Evolutionary conservation across 2,329 filamentous ascomycete species (phyloP).

Genomic region (Verticillium isaacii): DNA sequence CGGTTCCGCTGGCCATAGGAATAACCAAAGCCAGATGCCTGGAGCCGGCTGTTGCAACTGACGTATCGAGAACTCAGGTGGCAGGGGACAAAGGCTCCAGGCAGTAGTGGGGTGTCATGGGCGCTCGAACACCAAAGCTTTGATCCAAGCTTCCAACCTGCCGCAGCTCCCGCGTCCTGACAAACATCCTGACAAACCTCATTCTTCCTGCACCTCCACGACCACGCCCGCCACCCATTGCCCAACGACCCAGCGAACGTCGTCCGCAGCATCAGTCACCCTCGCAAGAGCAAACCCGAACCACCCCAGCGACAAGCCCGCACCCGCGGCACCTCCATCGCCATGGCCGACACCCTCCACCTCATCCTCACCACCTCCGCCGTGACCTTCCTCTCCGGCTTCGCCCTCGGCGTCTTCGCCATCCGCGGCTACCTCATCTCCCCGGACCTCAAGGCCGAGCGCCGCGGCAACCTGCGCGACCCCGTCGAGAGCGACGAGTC

Average conservation of each 20-base stretch:
- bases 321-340: neutral
- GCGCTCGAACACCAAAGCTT: neutral
- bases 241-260: neutral
- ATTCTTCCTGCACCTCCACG: neutral
- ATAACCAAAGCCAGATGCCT: neutral
- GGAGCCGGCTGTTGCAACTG: neutral
- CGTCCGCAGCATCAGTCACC: neutral
- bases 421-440: slow-evolving; percentile 56
- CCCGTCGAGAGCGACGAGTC: slow-evolving; percentile 66
- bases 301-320: neutral
- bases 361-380: slow-evolving; percentile 70
- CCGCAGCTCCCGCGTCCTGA: neutral
- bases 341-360: slow-evolving; percentile 26
- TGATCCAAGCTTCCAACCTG: neutral
- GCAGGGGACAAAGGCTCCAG: neutral
- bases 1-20: too few species aligned
- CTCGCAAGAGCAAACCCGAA: neutral
- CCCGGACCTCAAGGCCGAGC: slow-evolving; percentile 51
- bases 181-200: neutral
- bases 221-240: neutral
- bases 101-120: neutral
- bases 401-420: slow-evolving; percentile 74
- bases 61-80: too few species aligned
- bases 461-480: slow-evolving; percentile 50
- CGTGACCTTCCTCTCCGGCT: slow-evolving; percentile 70